phyloP scores from a whole-genome alignment of 2,329 filamentous ascomycete genomes.

The Aspergillus floridensis region DNA sequence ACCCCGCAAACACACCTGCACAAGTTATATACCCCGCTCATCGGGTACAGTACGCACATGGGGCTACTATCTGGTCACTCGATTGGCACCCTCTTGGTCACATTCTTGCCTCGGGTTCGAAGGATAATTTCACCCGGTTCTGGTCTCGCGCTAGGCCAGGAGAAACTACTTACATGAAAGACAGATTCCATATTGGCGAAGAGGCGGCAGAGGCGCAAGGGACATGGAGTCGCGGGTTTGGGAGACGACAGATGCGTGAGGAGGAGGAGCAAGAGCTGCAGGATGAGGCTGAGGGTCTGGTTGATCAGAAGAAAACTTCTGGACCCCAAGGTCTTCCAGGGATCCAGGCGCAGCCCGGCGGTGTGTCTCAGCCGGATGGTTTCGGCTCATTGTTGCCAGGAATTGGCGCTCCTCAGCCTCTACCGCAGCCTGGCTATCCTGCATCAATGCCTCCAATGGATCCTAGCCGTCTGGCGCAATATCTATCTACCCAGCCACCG shows the following conservation, averaged over 20 bases:
- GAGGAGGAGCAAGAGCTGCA: constrained; percentile 92
- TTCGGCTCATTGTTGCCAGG: constrained; percentile 45
- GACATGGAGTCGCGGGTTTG: constrained; percentile 82
- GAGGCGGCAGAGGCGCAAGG: constrained; percentile 89
- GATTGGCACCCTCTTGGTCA: constrained; percentile 98
- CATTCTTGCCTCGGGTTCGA: constrained; percentile 90
- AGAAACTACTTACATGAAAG: constrained; percentile 78
- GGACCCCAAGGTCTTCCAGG: constrained; percentile 48
- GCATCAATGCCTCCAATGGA: constrained; percentile 50
- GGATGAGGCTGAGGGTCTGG: constrained; percentile 87
- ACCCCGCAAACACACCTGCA: constrained; percentile 73
- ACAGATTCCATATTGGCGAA: constrained; percentile 94
- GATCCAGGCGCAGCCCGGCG: constrained; percentile 59
- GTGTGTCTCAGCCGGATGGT: constrained; percentile 46
- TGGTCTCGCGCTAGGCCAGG: constrained; percentile 91
- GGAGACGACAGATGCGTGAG: constrained; percentile 75
- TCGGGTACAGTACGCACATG: constrained; percentile 80
- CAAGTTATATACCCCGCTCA: constrained; percentile 94
- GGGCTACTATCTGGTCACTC: constrained; percentile 94
- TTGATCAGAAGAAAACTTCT: constrained; percentile 82
- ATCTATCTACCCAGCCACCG: constrained; percentile 48
- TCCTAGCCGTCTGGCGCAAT: constrained; percentile 40
- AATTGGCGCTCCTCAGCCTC: constrained; percentile 47
- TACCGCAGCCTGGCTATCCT: constrained; percentile 30
- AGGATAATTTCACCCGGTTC: constrained; percentile 94